Evolutionary conservation across 805 yeast genomes (phyloP), one percentile per base, ranked within the genome.

Genomic region (Spathaspora sp.): DNA sequence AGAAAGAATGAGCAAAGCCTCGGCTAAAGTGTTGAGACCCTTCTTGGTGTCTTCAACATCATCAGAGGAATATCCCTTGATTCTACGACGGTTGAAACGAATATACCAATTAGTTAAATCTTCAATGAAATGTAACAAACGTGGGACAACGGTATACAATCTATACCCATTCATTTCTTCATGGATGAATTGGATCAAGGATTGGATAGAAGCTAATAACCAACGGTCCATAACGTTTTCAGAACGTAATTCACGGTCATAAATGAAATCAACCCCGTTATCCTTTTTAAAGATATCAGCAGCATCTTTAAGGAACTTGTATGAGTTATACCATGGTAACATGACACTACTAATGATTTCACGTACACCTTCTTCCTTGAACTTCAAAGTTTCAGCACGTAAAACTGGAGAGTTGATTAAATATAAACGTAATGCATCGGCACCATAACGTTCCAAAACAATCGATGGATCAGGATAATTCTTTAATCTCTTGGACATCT

Each of bases 241-340:
- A 49, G 96, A 86, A 52, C 69, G 72, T 53, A 85, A 71, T 3
- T 70, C 55, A 28, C 87, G 80, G 63, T 92, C 86, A 71, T 84
- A 92, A 60, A 79, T 76, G 77, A 88, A 94, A 48, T 83, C 89
- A 55, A 80, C 66, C 50, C 80, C 80, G 47, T 86, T 80, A 50
- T 83, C 82, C 76, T 93, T 94, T 74, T 86, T 83, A 67, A 88
- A 80, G 50, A 94, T 73, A 23, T 89, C 88, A 58, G 92, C 87
- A 63, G 96, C 96, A 60, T 94, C 97, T 65, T 92, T 96, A 77
- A 92, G 86, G 78, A 94, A 94, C 72, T 93, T 94, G 81, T 78
- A 93, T 29, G 97, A 89, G 77, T 94, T 94, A 91, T 93, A 94
- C 99, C 98, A 96, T 62, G 99, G 99, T 64, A 94, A 79, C 65